A percentile compares a stretch with the other conserved stretches of the same genome.
Evolutionary conservation across 208 protist species (phyloP).

Genomic region (Leishmania martiniquensis): DNA sequence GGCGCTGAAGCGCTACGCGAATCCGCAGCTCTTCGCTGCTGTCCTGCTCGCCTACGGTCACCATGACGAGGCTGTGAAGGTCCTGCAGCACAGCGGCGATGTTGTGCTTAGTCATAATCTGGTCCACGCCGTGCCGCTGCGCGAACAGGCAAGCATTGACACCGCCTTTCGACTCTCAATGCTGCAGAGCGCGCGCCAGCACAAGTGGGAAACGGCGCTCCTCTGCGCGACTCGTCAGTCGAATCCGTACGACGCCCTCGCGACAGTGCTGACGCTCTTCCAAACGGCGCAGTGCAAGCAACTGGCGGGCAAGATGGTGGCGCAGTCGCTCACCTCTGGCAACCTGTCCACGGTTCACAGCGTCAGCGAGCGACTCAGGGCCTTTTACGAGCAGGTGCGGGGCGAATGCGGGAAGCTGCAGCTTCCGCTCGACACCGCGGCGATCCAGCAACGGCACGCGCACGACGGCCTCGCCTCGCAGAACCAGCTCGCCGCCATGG

Average conservation of each 20-base stretch:
- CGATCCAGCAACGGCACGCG: slow-evolving; percentile 84
- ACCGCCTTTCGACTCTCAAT: slow-evolving; percentile 75
- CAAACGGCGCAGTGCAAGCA: slow-evolving; percentile 68
- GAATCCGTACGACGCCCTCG: slow-evolving; percentile 79
- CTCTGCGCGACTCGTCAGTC: slow-evolving; percentile 71
- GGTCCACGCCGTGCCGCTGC: slow-evolving; percentile 82
- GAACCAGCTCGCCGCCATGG: slow-evolving; percentile 88
- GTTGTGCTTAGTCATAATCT: slow-evolving; percentile 71
- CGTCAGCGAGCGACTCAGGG: slow-evolving; percentile 63
- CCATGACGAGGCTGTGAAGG: slow-evolving; percentile 75
- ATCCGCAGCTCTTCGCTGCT: slow-evolving; percentile 71
- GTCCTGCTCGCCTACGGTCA: slow-evolving; percentile 57
- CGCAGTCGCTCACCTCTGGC: slow-evolving; percentile 45
- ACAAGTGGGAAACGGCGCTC: slow-evolving; percentile 79
- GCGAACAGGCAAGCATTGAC: slow-evolving; percentile 82
- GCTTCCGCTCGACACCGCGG: slow-evolving; percentile 67
- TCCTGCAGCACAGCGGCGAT: slow-evolving; percentile 64
- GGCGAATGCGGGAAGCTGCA: slow-evolving; percentile 61
- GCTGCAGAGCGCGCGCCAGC: slow-evolving; percentile 65
- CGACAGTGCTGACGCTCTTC: slow-evolving; percentile 69
- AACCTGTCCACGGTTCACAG: slow-evolving; percentile 43
- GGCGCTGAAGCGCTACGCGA: slow-evolving; percentile 42
- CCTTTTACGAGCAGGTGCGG: slow-evolving; percentile 72
- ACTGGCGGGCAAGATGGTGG: slow-evolving; percentile 23
- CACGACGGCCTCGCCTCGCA: slow-evolving; percentile 82